A percentile compares a stretch with the other conserved stretches of the same genome.
Evolutionary conservation across 306 rosid species (phyloP).

Genomic region (Quercus alba): DNA sequence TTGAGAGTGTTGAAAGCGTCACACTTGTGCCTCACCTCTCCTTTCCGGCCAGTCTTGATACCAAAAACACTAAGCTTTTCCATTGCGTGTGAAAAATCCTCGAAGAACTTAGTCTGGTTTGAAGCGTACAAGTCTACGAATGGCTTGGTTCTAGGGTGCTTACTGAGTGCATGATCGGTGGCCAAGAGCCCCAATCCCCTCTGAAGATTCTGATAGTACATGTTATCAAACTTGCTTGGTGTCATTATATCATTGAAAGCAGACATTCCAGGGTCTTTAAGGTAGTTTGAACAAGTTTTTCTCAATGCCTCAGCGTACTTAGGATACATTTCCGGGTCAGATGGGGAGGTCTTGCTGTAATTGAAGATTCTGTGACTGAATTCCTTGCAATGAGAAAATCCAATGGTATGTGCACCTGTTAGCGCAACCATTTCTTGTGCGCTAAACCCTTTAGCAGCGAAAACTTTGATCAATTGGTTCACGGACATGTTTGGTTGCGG

Average conservation of each 20-base stretch:
- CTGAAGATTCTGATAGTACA: conserved; percentile 41
- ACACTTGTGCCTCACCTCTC: conserved; percentile 52
- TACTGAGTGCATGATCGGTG: conserved; percentile 33
- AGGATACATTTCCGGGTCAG: conserved; percentile 49
- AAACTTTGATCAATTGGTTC: conserved; percentile 30
- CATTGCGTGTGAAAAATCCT: conserved; percentile 40
- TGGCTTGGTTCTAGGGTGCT: conserved; percentile 40
- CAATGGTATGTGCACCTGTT: conserved; percentile 49
- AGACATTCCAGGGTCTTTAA: conserved; percentile 28
- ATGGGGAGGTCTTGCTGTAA: conserved; percentile 19
- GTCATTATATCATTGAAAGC: conserved; percentile 55
- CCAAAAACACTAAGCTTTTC: conserved; percentile 41
- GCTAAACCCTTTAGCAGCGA: conserved; percentile 33
- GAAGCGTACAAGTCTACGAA: conserved; percentile 37
- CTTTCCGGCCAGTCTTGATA: conserved; percentile 38
- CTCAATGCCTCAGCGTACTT: conserved; percentile 39
- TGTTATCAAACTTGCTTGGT: conserved; percentile 50
- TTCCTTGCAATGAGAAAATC: conserved; percentile 54
- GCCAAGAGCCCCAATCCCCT: conserved; percentile 40
- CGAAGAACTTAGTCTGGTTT: conserved; percentile 35
- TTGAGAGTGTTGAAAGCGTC: conserved; percentile 33
- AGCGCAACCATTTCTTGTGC: conserved; percentile 49
- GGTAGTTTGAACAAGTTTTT: conserved; percentile 37
- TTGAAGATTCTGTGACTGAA: conserved; percentile 38
- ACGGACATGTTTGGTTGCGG: conserved; percentile 28